Evolutionary conservation across 441 rosid genomes (phyloP).

Genomic region (Populus hybrid): DNA sequence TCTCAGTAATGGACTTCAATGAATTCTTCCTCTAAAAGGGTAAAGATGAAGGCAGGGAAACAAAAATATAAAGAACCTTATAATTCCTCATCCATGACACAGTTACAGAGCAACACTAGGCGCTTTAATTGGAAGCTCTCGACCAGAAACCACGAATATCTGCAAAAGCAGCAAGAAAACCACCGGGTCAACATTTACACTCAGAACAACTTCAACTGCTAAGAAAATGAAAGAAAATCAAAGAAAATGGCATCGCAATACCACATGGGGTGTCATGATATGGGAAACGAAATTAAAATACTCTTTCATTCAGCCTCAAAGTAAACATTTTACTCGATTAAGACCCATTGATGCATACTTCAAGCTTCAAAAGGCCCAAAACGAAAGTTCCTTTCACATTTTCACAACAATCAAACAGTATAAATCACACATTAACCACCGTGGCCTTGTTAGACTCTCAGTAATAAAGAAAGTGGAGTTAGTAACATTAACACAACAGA

Average conservation of each 20-base stretch:
- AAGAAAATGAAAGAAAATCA: slow-evolving; percentile 17
- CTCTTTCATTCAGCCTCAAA: no score
- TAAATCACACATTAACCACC: neutral
- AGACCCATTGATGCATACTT: no score
- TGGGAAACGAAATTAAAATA: no score
- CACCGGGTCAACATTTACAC: slow-evolving; percentile 6
- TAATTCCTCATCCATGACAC: neutral
- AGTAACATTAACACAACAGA: slow-evolving; percentile 14
- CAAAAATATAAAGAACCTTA: neutral
- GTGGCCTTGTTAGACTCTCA: neutral
- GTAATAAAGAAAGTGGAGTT: neutral
- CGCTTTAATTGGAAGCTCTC: slow-evolving; percentile 17
- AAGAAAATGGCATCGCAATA: slow-evolving; percentile 17
- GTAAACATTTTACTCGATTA: no score
- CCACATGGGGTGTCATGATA: no score
- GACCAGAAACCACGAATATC: slow-evolving; percentile 19
- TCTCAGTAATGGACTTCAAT: no score
- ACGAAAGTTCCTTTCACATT: neutral
- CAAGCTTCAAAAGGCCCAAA: no score
- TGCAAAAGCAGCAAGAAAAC: slow-evolving; percentile 28
- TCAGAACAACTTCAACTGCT: slow-evolving; percentile 1
- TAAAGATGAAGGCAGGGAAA: neutral
- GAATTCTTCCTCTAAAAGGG: neutral
- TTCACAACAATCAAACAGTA: slow-evolving; percentile 22
- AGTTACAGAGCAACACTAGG: neutral